These are phyloP conservation scores for Podila clonocystis DNA, from an alignment of 192 early-diverging fungal species.

Conservation along the genomic window DNA sequence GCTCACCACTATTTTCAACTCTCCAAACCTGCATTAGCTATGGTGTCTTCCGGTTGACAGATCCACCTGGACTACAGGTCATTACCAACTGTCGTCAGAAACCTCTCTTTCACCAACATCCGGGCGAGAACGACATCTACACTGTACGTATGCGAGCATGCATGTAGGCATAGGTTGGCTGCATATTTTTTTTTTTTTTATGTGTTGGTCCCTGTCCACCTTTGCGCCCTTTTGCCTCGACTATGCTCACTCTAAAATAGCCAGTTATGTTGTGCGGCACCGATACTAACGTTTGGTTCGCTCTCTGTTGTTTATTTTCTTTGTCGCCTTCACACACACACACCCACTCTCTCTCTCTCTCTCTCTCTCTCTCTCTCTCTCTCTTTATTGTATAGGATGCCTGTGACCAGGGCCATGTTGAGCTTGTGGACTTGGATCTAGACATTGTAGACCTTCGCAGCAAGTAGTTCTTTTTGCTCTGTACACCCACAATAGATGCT, in stretches of 20 bases:
- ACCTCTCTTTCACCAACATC: conserved; percentile 86
- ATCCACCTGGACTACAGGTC: conserved; percentile 83
- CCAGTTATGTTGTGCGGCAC: not conserved
- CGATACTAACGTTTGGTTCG: not conserved
- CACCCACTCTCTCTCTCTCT: not conserved
- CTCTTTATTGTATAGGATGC: conserved; percentile 21
- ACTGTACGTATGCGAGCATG: conserved; percentile 44
- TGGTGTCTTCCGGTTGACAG: conserved; percentile 89
- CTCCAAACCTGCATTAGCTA: conserved; percentile 47
- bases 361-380: not conserved
- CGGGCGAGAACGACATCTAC: conserved; percentile 63
- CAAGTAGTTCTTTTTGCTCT: conserved; percentile 3
- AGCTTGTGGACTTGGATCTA: conserved; percentile 38
- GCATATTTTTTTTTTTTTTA: no score
- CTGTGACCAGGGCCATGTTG: conserved; percentile 40
- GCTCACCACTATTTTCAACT: not conserved
- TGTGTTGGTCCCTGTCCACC: no score
- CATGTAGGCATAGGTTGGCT: no score
- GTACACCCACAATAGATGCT: no score
- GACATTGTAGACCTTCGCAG: conserved; percentile 48
- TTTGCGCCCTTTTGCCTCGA: no score
- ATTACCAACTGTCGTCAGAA: conserved; percentile 77
- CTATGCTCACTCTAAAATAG: not conserved
- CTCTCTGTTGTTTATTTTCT: no score
- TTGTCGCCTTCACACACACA: no score